phyloP scores from a whole-genome alignment of 352 stramenopile species.

The Phytopythium kandeliae region DNA sequence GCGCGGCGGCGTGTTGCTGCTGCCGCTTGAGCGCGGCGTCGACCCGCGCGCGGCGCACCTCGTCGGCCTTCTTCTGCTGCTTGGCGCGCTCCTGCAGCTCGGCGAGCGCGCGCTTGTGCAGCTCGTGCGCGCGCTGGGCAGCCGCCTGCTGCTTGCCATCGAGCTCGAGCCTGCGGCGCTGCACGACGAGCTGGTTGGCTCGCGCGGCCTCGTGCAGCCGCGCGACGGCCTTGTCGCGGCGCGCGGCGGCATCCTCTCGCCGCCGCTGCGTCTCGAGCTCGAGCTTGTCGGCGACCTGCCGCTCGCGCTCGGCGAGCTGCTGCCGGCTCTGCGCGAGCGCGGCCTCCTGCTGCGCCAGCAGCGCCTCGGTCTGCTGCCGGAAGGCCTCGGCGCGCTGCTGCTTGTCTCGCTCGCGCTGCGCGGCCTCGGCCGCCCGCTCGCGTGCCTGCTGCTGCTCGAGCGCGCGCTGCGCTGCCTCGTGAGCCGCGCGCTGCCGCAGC shows the following conservation, averaged over 20 bases:
- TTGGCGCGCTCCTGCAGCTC: slow-evolving; percentile 54
- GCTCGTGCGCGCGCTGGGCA: slow-evolving; percentile 39
- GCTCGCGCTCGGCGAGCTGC: slow-evolving; percentile 62
- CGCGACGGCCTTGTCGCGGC: slow-evolving; percentile 40
- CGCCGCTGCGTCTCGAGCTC: slow-evolving; percentile 38
- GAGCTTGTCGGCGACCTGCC: slow-evolving; percentile 53
- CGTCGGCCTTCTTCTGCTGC: slow-evolving; percentile 62
- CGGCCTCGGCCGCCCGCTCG: slow-evolving; percentile 31
- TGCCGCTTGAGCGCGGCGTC: slow-evolving; percentile 41
- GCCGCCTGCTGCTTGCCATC: slow-evolving; percentile 52
- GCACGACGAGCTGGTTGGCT: slow-evolving; percentile 53
- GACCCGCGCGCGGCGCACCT: slow-evolving; percentile 55
- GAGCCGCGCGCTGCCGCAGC: slow-evolving; percentile 43
- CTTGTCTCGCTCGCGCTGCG: slow-evolving; percentile 47
- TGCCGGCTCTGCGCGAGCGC: slow-evolving; percentile 35
- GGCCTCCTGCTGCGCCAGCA: slow-evolving; percentile 67
- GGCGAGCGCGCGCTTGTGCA: slow-evolving; percentile 47
- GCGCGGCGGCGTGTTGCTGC: slow-evolving; percentile 25
- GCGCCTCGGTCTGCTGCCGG: slow-evolving; percentile 43
- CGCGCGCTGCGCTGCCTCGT: slow-evolving; percentile 35
- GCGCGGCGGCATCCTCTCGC: slow-evolving; percentile 48
- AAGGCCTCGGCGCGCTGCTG: slow-evolving; percentile 70
- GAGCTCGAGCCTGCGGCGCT: slow-evolving; percentile 60
- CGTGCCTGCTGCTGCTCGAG: slow-evolving; percentile 31
- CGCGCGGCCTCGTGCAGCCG: slow-evolving; percentile 49